Percentiles rank a stretch among this genome's conserved stretches.
These are phyloP conservation scores for Apiotrichum veenhuisii DNA, from an alignment of 1,284 basidiomycete genomes.

Conservation along the genomic window DNA sequence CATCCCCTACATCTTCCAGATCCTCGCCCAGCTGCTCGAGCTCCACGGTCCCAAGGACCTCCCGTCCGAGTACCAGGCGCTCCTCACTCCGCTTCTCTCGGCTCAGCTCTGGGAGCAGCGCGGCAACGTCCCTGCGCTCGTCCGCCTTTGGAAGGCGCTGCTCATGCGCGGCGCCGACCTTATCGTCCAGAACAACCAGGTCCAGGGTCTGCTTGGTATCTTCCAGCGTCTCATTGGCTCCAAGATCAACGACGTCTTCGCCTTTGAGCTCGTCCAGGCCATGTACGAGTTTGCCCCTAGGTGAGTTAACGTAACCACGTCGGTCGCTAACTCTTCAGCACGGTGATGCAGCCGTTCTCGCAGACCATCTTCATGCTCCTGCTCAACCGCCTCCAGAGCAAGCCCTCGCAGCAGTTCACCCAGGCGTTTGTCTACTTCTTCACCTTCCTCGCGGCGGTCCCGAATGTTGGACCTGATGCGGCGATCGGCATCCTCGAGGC, in stretches of 20 bases:
- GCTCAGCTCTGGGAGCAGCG: constrained; percentile 89
- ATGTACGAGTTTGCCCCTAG: constrained; percentile 68
- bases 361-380: constrained; percentile 75
- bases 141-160: constrained; percentile 82
- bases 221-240: constrained; percentile 87
- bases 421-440: constrained; percentile 80
- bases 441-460: constrained; percentile 68
- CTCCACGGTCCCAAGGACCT: constrained; percentile 61
- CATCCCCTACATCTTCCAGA: constrained; percentile 95
- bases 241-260: constrained; percentile 84
- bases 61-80: constrained; percentile 70
- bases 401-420: constrained; percentile 84
- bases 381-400: constrained; percentile 77
- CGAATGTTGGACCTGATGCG: constrained; percentile 73
- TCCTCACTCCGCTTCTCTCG: constrained; percentile 80
- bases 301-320: constrained; percentile 54
- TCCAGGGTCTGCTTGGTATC: constrained; percentile 78
- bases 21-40: constrained; percentile 93
- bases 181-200: constrained; percentile 71
- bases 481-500: constrained; percentile 71
- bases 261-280: constrained; percentile 81
- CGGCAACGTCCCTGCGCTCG: constrained; percentile 92
- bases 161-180: constrained; percentile 65
- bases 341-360: constrained; percentile 67
- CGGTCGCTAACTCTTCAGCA: constrained; percentile 51